Base-by-base conservation (phyloP, 208 protist genomes). In the Trypanosoma platydactyli region DNA sequence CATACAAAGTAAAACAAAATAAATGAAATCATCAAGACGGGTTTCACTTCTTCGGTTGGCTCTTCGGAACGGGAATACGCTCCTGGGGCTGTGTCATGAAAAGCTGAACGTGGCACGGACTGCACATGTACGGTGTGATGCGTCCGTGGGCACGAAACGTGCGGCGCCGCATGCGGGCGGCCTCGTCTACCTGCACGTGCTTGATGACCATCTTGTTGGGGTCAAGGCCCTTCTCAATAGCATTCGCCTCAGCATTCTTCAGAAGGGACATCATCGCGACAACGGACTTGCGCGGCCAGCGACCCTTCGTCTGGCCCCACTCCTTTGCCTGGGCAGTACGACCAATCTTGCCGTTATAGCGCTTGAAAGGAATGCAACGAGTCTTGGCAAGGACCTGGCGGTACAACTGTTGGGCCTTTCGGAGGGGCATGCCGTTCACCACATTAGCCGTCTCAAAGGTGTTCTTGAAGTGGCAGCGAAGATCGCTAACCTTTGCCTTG, bases 401-500 rank as follows among this genome's bases (percentile, higher is more conserved):
- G 78, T 98, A 95, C 69, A 94, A 93, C 78, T 91, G 81, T 75
- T 96, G 85, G 5, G 96, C 94, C 84, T 96, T 97, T 68, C 68
- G 68, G 46, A 73, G 68, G 29, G 53, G 53, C 65, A 71, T 71
- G 56, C 94, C 94, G 69, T 92, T 91, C 74, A 98, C 82, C 51
- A 95, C 92, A 69, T 94, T 89, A 44, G 88, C 94, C 12, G 92
- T 97, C 80, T 98, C 90, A 63, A 88, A 89, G 46, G 96, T 98
- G 80, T 97, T 98, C 86, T 98, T 98, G 85, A 86, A 97, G 89
- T 97, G 92, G 82, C 94, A 96, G 41, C 92, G 86, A 64, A 97
- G 79, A 73, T 97, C 84, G 71, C 88, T 91, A 35, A 89, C 76
- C 84, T 93, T 94, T 25, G 92, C 87, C 77, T 93, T 92, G 33